phyloP scores from a whole-genome alignment of 2,329 filamentous ascomycete species.

The Epichloe typhina region DNA sequence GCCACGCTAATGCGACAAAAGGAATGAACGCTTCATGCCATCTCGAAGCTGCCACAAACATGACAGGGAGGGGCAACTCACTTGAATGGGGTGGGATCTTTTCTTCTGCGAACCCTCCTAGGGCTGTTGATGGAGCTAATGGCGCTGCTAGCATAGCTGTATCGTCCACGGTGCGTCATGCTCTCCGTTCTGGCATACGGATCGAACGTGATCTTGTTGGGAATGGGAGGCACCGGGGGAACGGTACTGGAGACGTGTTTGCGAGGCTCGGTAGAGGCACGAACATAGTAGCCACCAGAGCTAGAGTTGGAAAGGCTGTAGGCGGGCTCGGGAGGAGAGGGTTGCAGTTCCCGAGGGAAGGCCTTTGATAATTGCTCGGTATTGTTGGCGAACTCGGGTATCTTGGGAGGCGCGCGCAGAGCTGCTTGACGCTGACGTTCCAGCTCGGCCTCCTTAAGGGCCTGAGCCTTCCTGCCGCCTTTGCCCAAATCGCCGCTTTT shows the following conservation, averaged over 20 bases:
- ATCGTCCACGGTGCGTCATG: constrained; percentile 92
- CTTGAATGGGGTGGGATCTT: constrained; percentile 98
- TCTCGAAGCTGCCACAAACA: not conserved
- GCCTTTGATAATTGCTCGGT: constrained; percentile 32
- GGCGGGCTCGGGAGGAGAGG: constrained; percentile 41
- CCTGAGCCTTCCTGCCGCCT: constrained; percentile 45
- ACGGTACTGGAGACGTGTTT: constrained; percentile 27
- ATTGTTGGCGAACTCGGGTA: constrained; percentile 39
- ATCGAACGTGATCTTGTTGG: constrained; percentile 48
- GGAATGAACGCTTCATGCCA: not conserved
- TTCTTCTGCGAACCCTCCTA: constrained; percentile 79
- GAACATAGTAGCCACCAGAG: not conserved
- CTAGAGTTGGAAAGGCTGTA: constrained; percentile 41
- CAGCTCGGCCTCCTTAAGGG: constrained; percentile 35
- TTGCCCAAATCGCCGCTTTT: constrained; percentile 54
- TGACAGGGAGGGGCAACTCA: constrained; percentile 39
- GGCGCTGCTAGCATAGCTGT: constrained; percentile 89
- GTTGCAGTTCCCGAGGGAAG: constrained; percentile 40
- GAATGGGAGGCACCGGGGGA: constrained; percentile 45
- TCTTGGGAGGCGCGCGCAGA: constrained; percentile 34
- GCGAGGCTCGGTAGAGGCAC: constrained; percentile 27
- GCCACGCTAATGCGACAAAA: not conserved
- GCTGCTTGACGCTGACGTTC: constrained; percentile 37
- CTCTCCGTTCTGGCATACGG: constrained; percentile 78
- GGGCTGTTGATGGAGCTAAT: constrained; percentile 89